Evolutionary conservation across 805 yeast species (phyloP).

Genomic region (Tetrapisispora taiwanensis): DNA sequence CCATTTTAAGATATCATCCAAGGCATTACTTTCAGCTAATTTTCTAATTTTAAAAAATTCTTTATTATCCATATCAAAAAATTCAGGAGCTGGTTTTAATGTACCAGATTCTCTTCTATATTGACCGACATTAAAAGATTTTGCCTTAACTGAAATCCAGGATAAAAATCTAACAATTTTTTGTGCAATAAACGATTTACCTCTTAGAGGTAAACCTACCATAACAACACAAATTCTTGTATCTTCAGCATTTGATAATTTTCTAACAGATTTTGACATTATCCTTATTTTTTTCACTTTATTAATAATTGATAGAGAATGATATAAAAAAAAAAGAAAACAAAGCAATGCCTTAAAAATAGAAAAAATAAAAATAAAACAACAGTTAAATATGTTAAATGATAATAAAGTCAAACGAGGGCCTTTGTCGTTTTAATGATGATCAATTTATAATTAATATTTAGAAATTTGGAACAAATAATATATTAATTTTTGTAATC

Average conservation of each 20-base stretch:
- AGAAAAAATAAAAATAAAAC: too few species aligned
- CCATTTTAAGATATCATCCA: constrained; percentile 79
- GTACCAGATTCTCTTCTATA: constrained; percentile 61
- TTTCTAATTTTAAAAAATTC: constrained; percentile 55
- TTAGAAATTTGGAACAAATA: too few species aligned
- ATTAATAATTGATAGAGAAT: too few species aligned
- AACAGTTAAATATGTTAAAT: too few species aligned
- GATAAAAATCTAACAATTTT: constrained; percentile 85
- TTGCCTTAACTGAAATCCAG: constrained; percentile 83
- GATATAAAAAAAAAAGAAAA: too few species aligned
- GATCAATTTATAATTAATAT: too few species aligned
- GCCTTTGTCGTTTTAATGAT: too few species aligned
- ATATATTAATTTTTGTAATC: too few species aligned
- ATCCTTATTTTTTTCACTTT: neutral
- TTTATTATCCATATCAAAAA: constrained; percentile 58
- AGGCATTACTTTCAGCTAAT: constrained; percentile 63
- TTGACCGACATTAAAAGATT: constrained; percentile 80
- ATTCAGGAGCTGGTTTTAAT: constrained; percentile 49
- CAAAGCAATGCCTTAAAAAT: too few species aligned
- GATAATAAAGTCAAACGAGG: too few species aligned
- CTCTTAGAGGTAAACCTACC: constrained; percentile 86
- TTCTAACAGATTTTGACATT: neutral
- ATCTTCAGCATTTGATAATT: constrained; percentile 38
- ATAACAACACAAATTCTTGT: constrained; percentile 76
- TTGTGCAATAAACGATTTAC: constrained; percentile 89